Base-by-base conservation (phyloP, 768 basidiomycete species). In the Steccherinum ochraceum region DNA sequence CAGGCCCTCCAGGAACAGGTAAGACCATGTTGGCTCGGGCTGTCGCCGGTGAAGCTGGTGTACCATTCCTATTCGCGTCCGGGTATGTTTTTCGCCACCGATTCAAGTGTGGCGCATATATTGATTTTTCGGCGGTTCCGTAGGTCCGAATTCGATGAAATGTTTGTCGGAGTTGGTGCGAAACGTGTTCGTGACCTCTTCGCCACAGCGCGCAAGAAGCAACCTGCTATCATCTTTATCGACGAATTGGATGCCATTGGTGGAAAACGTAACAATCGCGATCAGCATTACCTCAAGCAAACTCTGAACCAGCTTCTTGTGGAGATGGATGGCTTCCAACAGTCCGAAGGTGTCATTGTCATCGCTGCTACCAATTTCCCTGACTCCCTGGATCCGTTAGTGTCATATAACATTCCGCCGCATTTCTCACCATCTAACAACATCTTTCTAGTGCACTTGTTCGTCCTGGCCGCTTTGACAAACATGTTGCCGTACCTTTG, bases 361-460 rank as follows among this genome's bases (percentile, higher is more conserved):
- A 91, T 97, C 52, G 94, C 89, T 25, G 91, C 87, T n/a, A 99
- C 96, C 47, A 99, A 99, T 68, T 96, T 98, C 67, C 95, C 95
- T 1, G 83, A 97, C 62, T 86, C 86, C 48, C 74, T 99, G 54
- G 96, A 99, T 65, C 84, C 81, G 89, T 91, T 55, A 64, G 84
- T 75, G 40, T 24, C 51, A 24, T 40, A 12, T 53, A 13, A 23
- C 19, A 19, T 55, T 40, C 39, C 19, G 23, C 21, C 50, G 42
- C 41, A 10, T 43, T 42, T 24, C 16, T 47, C 26, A 21, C 24
- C 30, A 18, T 24, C 11, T 43, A 24, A n/a, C n/a, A n/a, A 39
- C 18, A 26, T 40, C 19, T 40, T 30, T 54, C 12, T 49, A 94
- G 92, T 56, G 96, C 96, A 12, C 81, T 99, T 54, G 85, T 95